These are phyloP conservation scores for Penicillium samsonianum DNA, from an alignment of 495 filamentous ascomycete species.

Conservation along the genomic window DNA sequence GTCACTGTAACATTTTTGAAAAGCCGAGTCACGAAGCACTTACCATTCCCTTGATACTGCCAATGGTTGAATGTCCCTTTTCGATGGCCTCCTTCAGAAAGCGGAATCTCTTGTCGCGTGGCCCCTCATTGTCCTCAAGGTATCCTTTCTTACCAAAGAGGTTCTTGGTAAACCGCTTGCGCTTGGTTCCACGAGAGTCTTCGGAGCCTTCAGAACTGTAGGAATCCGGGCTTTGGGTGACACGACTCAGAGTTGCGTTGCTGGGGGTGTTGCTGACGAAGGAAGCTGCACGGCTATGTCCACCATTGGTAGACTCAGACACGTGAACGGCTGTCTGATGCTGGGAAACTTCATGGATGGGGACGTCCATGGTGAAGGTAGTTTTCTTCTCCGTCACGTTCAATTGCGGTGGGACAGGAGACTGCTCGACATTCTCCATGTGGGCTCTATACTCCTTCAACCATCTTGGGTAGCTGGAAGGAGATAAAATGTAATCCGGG, in stretches of 20 bases:
- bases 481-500: neutral
- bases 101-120: neutral
- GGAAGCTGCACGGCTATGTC: neutral
- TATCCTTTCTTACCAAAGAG: constrained; percentile 53
- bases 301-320: neutral
- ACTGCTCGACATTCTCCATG: neutral
- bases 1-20: neutral
- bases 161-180: constrained; percentile 37
- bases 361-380: neutral
- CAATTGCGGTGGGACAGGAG: neutral
- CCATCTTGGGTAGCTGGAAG: neutral
- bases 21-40: neutral
- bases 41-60: neutral
- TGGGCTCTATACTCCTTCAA: neutral
- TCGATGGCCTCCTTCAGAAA: neutral
- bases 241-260: neutral
- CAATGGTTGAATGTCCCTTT: neutral
- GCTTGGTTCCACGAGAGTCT: neutral
- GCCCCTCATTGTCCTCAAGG: constrained; percentile 6
- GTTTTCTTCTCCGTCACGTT: neutral
- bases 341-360: neutral
- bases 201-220: neutral
- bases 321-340: neutral
- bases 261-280: neutral
- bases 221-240: neutral